Conservation (phyloP, 2,329 filamentous ascomycete genomes). For the Amylocarpus encephaloides region DNA sequence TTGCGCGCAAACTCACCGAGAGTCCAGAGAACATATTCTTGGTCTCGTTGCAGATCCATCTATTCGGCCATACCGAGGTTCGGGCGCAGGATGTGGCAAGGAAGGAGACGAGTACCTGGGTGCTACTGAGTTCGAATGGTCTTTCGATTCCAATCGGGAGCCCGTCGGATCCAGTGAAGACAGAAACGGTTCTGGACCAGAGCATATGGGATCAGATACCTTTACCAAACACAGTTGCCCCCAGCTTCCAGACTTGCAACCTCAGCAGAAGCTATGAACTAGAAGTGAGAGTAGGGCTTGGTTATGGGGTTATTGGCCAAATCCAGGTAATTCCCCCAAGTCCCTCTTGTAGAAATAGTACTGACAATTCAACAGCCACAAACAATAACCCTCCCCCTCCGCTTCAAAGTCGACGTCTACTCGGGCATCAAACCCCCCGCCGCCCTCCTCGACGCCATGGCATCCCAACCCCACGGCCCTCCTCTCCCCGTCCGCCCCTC, state of each 20-base stretch:
- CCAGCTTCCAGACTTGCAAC: conserved; percentile 85
- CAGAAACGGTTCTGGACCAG: conserved; percentile 64
- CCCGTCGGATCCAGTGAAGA: conserved; percentile 50
- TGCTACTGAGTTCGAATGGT: conserved; percentile 65
- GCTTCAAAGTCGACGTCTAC: conserved; percentile 73
- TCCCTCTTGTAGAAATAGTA: not conserved
- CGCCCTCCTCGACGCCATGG: conserved; percentile 64
- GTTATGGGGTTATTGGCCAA: conserved; percentile 57
- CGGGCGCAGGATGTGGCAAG: conserved; percentile 69
- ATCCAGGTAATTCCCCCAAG: conserved; percentile 23
- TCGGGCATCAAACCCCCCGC: conserved; percentile 81
- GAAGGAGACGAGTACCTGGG: conserved; percentile 67
- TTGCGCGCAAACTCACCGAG: conserved; percentile 69
- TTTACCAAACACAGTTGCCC: conserved; percentile 80
- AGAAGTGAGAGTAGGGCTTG: conserved; percentile 72
- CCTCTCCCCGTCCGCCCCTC: conserved; percentile 10
- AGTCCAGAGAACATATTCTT: conserved; percentile 67
- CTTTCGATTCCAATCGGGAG: conserved; percentile 65
- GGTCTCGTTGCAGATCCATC: conserved; percentile 71
- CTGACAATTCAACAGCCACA: conserved; percentile 48
- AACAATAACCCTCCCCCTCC: conserved; percentile 69
- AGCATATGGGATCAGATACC: conserved; percentile 65
- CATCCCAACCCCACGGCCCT: conserved; percentile 16
- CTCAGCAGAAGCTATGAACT: conserved; percentile 75
- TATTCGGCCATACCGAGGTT: conserved; percentile 74